phyloP scores from a whole-genome alignment of 441 rosid species.

The Populus tomentosa region DNA sequence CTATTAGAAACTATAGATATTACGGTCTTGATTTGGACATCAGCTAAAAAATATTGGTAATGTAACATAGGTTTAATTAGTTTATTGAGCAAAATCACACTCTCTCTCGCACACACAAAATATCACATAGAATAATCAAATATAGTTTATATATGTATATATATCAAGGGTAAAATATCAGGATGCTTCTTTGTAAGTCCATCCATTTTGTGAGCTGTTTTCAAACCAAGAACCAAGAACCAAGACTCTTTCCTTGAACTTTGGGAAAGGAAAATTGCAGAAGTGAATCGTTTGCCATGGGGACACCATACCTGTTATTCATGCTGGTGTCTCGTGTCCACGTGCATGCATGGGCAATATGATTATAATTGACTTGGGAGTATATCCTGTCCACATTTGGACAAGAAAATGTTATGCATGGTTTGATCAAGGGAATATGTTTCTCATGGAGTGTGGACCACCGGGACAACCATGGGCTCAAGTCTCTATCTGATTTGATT shows the following conservation, averaged over 20 bases:
- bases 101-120: too few species aligned
- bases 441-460: neutral
- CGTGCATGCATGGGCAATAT: conserved; percentile 8
- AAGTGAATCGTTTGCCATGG: neutral
- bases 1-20: too few species aligned
- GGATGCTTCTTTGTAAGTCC: neutral
- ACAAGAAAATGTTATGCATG: neutral
- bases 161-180: neutral
- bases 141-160: too few species aligned
- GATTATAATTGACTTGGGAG: neutral
- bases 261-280: neutral
- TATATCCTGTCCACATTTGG: neutral
- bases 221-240: neutral
- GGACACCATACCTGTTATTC: too few species aligned
- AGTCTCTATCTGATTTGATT: neutral
- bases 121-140: too few species aligned
- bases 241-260: neutral
- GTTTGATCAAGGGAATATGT: neutral
- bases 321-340: neutral
- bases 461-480: neutral
- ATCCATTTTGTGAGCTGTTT: neutral
- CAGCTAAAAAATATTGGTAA: too few species aligned
- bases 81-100: too few species aligned
- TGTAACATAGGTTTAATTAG: too few species aligned
- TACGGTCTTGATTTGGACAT: too few species aligned